Percentiles rank a stretch among this genome's conserved stretches.
These are phyloP conservation scores for Endothia cerciana DNA, from an alignment of 2,329 filamentous ascomycete species.

Conservation along the genomic window DNA sequence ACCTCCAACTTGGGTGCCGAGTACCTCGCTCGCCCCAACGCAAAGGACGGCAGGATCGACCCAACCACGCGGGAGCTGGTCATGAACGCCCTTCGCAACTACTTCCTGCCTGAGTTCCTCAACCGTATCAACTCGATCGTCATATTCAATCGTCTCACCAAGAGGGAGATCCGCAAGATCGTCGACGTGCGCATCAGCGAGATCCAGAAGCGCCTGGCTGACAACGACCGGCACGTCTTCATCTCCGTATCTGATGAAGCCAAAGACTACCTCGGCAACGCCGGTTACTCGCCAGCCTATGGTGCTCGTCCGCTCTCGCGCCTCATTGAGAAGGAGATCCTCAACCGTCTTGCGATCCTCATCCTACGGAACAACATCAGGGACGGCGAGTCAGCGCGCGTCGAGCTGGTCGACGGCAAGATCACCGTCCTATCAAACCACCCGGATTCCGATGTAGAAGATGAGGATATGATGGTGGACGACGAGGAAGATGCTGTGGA, in stretches of 20 bases:
- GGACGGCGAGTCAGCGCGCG: constrained; percentile 82
- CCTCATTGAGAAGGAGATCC: constrained; percentile 95
- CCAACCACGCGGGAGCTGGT: constrained; percentile 84
- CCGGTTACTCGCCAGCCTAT: constrained; percentile 94
- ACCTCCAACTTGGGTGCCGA: constrained; percentile 97
- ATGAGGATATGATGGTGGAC: constrained; percentile 69
- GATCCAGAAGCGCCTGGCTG: constrained; percentile 86
- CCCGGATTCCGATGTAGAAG: constrained; percentile 61
- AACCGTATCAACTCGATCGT: constrained; percentile 96
- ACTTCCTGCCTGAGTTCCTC: constrained; percentile 97
- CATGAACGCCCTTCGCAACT: constrained; percentile 87
- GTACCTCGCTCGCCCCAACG: constrained; percentile 79
- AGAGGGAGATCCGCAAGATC: constrained; percentile 88
- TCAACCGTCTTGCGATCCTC: constrained; percentile 89
- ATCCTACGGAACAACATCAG: constrained; percentile 83
- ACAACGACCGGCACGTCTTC: constrained; percentile 83
- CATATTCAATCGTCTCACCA: constrained; percentile 97
- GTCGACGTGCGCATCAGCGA: constrained; percentile 87
- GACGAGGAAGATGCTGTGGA: constrained; percentile 67
- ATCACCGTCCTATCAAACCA: constrained; percentile 87
- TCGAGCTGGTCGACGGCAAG: constrained; percentile 78
- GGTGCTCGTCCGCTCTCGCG: constrained; percentile 86
- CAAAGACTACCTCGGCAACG: constrained; percentile 88
- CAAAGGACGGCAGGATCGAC: constrained; percentile 83
- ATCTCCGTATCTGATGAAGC: constrained; percentile 84